Evolutionary conservation across 1,284 basidiomycete species (phyloP).

Genomic region (Exobasidium rhododendri): DNA sequence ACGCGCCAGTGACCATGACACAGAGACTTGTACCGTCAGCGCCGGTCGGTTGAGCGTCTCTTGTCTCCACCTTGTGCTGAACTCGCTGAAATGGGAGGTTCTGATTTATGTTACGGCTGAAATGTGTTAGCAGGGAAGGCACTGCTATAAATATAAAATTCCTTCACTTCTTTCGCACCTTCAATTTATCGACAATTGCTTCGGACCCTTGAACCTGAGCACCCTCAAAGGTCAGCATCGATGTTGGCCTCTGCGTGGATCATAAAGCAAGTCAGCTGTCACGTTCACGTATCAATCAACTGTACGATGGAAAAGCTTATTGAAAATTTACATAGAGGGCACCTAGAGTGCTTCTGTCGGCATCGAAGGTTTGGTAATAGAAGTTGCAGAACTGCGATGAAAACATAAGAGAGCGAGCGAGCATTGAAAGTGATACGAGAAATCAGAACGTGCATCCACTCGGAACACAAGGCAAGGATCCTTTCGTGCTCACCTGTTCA

Average conservation of each 20-base stretch:
- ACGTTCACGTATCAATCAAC: background rate
- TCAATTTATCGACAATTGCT: slow-evolving; percentile 75
- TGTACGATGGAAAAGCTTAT: background rate
- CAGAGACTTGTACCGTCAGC: slow-evolving; percentile 65
- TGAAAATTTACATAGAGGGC: slow-evolving; percentile 67
- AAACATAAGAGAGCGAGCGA: too few relatives aligned
- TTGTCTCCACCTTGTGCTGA: slow-evolving; percentile 75
- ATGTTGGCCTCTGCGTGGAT: slow-evolving; percentile 75
- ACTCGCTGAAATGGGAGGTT: slow-evolving; percentile 77
- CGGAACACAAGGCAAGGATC: too few relatives aligned
- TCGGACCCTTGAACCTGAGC: slow-evolving; percentile 63
- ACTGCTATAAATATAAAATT: too few relatives aligned
- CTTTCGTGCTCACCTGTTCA: slow-evolving; percentile 38
- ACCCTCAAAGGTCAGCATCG: slow-evolving; percentile 88
- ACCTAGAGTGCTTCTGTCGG: slow-evolving; percentile 61
- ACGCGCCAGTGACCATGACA: slow-evolving; percentile 81
- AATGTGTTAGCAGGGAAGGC: too few relatives aligned
- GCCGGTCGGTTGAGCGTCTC: slow-evolving; percentile 84
- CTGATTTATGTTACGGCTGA: too few relatives aligned
- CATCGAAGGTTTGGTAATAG: slow-evolving; percentile 63
- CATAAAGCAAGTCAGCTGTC: too few relatives aligned
- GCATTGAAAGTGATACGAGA: too few relatives aligned
- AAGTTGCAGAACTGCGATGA: slow-evolving; percentile 47
- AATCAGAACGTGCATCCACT: too few relatives aligned
- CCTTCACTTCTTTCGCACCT: too few relatives aligned